Conservation (phyloP, 371 early-diverging fungal genomes). For the Cokeromyces recurvatus region DNA sequence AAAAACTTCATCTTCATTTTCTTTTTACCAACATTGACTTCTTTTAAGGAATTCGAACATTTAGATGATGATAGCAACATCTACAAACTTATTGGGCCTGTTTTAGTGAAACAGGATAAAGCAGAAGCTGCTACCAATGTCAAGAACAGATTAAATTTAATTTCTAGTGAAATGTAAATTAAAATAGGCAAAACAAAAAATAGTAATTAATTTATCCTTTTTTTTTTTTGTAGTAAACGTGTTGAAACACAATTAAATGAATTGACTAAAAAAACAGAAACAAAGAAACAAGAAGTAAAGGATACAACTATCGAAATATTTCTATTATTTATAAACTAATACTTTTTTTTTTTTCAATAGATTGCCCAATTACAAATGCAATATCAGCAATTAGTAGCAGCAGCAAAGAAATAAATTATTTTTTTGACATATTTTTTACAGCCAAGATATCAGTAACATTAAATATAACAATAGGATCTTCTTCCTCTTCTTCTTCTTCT, state of each 20-base stretch:
- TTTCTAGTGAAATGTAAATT: constrained; percentile 80
- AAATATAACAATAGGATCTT: constrained; percentile 4
- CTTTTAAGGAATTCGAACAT: constrained; percentile 77
- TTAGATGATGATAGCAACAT: constrained; percentile 79
- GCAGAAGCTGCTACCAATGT: constrained; percentile 85
- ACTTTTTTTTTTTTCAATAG: constrained; percentile 12
- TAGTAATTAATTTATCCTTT: not conserved
- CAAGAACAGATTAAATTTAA: constrained; percentile 90
- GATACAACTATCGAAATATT: too few species aligned
- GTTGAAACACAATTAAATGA: constrained; percentile 78
- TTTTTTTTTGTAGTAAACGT: constrained; percentile 57
- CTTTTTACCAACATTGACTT: not conserved
- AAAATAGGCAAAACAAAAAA: too few species aligned
- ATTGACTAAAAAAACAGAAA: constrained; percentile 74
- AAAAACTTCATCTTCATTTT: not conserved
- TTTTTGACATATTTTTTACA: constrained; percentile 6
- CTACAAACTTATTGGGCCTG: constrained; percentile 94
- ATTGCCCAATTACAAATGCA: constrained; percentile 30
- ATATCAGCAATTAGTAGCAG: constrained; percentile 24
- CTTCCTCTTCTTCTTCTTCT: constrained; percentile 10
- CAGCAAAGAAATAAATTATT: constrained; percentile 9
- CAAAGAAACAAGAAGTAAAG: constrained; percentile 68
- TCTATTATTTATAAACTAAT: too few species aligned
- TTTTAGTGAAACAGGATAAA: constrained; percentile 89
- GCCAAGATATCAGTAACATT: constrained; percentile 1